Evolutionary conservation across 106 monocot species (phyloP).

Genomic region (Dactylorhiza incarnata): DNA sequence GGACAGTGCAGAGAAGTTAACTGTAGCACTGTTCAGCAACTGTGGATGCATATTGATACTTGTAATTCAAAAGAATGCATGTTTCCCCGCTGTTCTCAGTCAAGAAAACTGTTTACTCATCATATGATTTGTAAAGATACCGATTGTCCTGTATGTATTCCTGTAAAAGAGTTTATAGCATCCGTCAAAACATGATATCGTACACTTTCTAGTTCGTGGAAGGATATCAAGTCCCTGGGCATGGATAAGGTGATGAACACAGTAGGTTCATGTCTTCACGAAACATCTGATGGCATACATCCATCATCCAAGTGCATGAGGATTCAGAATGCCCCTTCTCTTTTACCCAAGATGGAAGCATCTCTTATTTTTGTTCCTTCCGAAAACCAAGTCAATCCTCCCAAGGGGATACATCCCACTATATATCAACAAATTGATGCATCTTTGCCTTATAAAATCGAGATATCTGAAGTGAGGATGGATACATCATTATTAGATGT

Average conservation of each 20-base stretch:
- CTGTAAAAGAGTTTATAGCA: constrained; percentile 37
- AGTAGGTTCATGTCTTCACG: constrained; percentile 14
- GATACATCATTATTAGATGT: constrained; percentile 22
- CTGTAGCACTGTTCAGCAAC: constrained; percentile 53
- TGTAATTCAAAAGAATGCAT: constrained; percentile 48
- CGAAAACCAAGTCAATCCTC: constrained; percentile 27
- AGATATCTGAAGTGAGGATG: constrained; percentile 37
- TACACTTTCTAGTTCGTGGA: constrained; percentile 18
- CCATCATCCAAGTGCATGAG: constrained; percentile 55
- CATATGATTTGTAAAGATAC: constrained; percentile 26
- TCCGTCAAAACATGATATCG: constrained; percentile 19
- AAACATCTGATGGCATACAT: constrained; percentile 41
- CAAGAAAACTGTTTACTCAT: constrained; percentile 52
- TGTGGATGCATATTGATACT: constrained; percentile 49
- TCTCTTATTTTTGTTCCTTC: constrained; percentile 25
- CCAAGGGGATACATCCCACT: constrained; percentile 23
- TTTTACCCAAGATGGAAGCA: constrained; percentile 34
- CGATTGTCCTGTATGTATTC: constrained; percentile 79
- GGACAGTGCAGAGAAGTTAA: constrained; percentile 56
- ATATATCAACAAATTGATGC: constrained; percentile 18
- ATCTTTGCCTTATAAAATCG: constrained; percentile 19
- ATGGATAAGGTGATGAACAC: constrained; percentile 24
- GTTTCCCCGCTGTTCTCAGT: constrained; percentile 40
- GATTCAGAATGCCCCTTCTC: constrained; percentile 26
- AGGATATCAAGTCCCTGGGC: constrained; percentile 12